These are phyloP conservation scores for Piper betle DNA, from an alignment of 164 flowering plant species.

Conservation along the genomic window DNA sequence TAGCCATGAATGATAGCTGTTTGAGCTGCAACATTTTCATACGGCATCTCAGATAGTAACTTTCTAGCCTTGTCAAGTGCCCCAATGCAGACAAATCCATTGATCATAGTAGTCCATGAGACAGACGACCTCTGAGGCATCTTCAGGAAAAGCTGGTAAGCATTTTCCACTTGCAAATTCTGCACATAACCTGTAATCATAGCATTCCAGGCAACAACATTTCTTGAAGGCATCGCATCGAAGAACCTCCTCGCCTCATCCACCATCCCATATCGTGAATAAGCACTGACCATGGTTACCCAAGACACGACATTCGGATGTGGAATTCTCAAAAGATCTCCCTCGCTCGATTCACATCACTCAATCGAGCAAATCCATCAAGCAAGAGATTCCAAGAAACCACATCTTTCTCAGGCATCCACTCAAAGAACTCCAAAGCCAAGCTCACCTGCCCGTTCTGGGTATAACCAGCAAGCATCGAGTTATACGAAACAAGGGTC, in stretches of 20 bases:
- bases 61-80: conserved; percentile 9
- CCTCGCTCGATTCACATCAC: conserved; percentile 9
- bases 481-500: conserved; percentile 10
- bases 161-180: conserved; percentile 6
- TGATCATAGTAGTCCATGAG: conserved; percentile 11
- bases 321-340: conserved; percentile 5
- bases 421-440: conserved; percentile 7
- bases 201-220: conserved; percentile 16
- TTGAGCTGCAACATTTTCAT: conserved; percentile 10
- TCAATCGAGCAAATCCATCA: conserved; percentile 9
- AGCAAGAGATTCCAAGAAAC: conserved; percentile 16
- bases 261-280: conserved; percentile 7
- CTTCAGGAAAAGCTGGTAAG: conserved; percentile 2
- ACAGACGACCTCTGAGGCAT: conserved; percentile 10
- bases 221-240: conserved; percentile 8
- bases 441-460: conserved; percentile 7
- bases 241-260: conserved; percentile 4
- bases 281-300: conserved; percentile 14
- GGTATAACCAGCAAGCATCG: conserved; percentile 13
- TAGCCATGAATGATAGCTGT: conserved; percentile 9
- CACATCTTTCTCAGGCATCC: conserved; percentile 9
- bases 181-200: conserved; percentile 13
- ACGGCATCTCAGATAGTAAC: conserved; percentile 10
- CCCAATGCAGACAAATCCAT: conserved; percentile 10
- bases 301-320: conserved; percentile 11